A percentile compares a stretch with the other conserved stretches of the same genome.
Evolutionary conservation across 2,329 filamentous ascomycete species (phyloP).

Genomic region (Pseudogymnoascus sp.): DNA sequence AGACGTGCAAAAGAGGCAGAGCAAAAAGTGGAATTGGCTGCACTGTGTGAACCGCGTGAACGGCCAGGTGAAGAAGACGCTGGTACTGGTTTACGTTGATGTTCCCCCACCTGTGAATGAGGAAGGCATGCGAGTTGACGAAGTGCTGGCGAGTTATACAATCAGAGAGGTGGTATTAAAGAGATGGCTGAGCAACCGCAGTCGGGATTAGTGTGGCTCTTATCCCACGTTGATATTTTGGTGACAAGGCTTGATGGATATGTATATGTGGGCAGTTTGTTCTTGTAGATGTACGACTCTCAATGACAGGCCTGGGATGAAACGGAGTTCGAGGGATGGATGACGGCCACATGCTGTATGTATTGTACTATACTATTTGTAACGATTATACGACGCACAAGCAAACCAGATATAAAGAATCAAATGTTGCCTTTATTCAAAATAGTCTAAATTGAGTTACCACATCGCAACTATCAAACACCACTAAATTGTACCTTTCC

Average conservation of each 20-base stretch:
- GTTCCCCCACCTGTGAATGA: conserved; percentile 59
- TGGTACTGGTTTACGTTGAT: conserved; percentile 87
- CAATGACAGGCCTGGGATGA: background rate
- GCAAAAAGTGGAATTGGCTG: conserved; percentile 68
- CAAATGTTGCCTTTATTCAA: background rate
- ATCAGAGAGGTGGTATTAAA: conserved; percentile 73
- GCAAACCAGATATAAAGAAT: background rate
- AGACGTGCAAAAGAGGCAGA: conserved; percentile 41
- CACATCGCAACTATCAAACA: background rate
- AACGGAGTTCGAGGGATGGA: background rate
- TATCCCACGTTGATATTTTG: background rate
- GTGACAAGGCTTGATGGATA: background rate
- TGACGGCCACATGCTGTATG: background rate
- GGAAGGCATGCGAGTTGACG: conserved; percentile 47
- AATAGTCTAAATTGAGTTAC: background rate
- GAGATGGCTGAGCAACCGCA: conserved; percentile 79
- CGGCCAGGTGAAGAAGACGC: conserved; percentile 79
- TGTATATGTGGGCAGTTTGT: background rate
- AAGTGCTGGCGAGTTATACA: conserved; percentile 59
- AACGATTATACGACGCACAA: background rate
- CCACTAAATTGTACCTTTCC: background rate
- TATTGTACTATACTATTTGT: background rate
- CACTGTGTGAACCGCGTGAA: conserved; percentile 87
- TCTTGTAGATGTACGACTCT: background rate
- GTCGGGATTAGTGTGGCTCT: conserved; percentile 29